Conservation (phyloP, 768 basidiomycete species). For the button mushroom (Agaricus bisporus) region DNA sequence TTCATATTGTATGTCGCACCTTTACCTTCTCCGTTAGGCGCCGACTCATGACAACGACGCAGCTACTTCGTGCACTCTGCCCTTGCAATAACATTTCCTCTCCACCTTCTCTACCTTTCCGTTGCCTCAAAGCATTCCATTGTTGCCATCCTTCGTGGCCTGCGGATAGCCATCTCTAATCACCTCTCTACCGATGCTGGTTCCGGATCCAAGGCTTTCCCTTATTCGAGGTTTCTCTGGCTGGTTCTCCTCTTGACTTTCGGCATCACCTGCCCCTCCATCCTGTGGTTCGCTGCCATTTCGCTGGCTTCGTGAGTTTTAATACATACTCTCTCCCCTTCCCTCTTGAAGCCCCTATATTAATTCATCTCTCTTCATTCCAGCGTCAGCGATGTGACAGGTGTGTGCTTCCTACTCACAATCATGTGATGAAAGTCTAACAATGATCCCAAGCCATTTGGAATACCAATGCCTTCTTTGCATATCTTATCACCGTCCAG, state of each 20-base stretch:
- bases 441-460: conserved; percentile 46
- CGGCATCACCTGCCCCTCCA: conserved; percentile 55
- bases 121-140: conserved; percentile 42
- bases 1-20: conserved; percentile 66
- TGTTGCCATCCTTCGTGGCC: conserved; percentile 41
- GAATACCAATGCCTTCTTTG: conserved; percentile 90
- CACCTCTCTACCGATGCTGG: conserved; percentile 33
- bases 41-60: conserved; percentile 7
- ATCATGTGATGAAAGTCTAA: not conserved
- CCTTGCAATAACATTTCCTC: conserved; percentile 72
- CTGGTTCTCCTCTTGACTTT: conserved; percentile 40
- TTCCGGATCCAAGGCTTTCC: conserved; percentile 30
- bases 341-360: conserved; percentile 3
- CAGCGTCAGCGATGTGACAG: conserved; percentile 80
- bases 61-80: conserved; percentile 87
- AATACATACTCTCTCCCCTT: not conserved
- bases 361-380: not conserved
- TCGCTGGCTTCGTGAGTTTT: conserved; percentile 65
- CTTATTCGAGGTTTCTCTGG: conserved; percentile 27
- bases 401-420: conserved; percentile 19
- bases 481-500: conserved; percentile 80
- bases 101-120: conserved; percentile 68
- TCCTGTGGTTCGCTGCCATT: conserved; percentile 75
- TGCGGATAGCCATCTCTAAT: conserved; percentile 43
- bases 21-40: not conserved